Evolutionary conservation across 2,329 filamentous ascomycete genomes (phyloP).

Genomic region (Cytospora leucostoma): DNA sequence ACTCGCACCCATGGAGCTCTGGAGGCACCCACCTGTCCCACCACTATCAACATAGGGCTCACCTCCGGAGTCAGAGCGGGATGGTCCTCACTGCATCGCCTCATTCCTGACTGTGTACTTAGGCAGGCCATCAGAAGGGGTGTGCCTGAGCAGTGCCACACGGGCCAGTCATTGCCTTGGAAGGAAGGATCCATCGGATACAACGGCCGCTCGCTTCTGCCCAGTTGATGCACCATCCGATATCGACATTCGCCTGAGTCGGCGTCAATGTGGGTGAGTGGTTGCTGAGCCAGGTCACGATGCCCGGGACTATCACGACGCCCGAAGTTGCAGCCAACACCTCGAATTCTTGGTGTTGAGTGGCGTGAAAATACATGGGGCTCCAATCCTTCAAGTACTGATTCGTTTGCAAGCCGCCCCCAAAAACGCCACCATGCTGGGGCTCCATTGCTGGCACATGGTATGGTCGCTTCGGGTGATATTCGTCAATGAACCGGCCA

Average conservation of each 20-base stretch:
- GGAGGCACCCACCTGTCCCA: constrained; percentile 2
- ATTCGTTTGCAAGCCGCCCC: constrained; percentile 12
- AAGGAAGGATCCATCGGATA: constrained; percentile 14
- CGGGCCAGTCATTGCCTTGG: constrained; percentile 11
- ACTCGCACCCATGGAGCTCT: neutral
- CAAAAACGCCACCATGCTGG: constrained; percentile 3
- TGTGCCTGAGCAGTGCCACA: constrained; percentile 22
- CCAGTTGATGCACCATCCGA: constrained; percentile 10
- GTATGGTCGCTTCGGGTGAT: constrained; percentile 10
- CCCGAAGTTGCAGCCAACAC: constrained; percentile 16
- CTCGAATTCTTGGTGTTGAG: constrained; percentile 9
- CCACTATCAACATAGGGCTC: constrained; percentile 11
- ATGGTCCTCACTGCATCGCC: constrained; percentile 16
- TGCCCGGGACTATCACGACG: neutral
- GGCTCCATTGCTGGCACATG: constrained; percentile 16
- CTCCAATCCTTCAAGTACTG: constrained; percentile 11
- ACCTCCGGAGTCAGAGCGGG: constrained; percentile 17
- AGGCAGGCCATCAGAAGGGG: constrained; percentile 11
- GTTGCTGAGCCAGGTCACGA: neutral
- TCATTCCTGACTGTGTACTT: constrained; percentile 23
- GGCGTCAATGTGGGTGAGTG: neutral
- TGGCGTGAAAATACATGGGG: constrained; percentile 7
- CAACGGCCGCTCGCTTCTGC: constrained; percentile 10
- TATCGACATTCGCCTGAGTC: constrained; percentile 4
- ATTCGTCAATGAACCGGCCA: neutral